These are phyloP conservation scores for Fallopia convolvulus DNA, from an alignment of 148 eudicot species.

Conservation along the genomic window DNA sequence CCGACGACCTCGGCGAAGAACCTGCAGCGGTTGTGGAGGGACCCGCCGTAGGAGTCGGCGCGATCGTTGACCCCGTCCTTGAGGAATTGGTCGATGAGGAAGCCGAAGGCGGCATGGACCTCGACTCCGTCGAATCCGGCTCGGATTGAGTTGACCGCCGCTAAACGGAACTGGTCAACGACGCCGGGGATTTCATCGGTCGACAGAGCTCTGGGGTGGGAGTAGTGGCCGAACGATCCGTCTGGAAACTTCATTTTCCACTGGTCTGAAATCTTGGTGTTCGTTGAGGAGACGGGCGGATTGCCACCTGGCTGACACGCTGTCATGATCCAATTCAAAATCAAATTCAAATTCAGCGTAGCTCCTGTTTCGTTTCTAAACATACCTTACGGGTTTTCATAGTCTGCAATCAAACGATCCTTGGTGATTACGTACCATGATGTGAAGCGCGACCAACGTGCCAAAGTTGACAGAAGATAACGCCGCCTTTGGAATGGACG, in stretches of 20 bases:
- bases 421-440: constrained; percentile 27
- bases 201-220: constrained; percentile 50
- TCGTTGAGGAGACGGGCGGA: constrained; percentile 68
- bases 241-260: constrained; percentile 70
- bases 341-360: no score
- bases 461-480: constrained; percentile 80
- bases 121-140: constrained; percentile 96
- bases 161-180: constrained; percentile 56
- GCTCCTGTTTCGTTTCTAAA: no score
- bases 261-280: constrained; percentile 60
- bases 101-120: constrained; percentile 76
- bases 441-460: constrained; percentile 90
- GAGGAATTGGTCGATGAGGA: constrained; percentile 79
- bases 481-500: constrained; percentile 63
- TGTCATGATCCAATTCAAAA: constrained; percentile 5
- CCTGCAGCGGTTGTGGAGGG: constrained; percentile 60
- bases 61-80: constrained; percentile 78
- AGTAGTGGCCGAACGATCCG: constrained; percentile 41
- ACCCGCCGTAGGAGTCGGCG: constrained; percentile 68
- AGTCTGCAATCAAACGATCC: no score
- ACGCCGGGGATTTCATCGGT: constrained; percentile 39
- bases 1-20: constrained; percentile 47
- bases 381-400: no score
- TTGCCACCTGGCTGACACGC: constrained; percentile 61
- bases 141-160: constrained; percentile 71